Base-by-base conservation (phyloP, 192 early-diverging fungal species). In the Backusella luteola region DNA sequence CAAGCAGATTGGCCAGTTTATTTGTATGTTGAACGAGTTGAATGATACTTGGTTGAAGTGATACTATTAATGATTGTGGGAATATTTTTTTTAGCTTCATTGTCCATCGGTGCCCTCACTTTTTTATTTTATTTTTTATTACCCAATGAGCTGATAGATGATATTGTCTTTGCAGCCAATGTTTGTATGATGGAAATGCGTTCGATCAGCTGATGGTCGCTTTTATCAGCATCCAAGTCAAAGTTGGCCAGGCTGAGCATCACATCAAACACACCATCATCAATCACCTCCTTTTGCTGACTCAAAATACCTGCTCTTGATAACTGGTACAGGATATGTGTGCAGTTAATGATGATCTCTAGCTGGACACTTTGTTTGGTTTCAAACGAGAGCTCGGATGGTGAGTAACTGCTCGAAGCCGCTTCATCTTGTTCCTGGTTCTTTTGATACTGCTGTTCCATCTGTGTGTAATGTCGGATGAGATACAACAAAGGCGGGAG, bases 31-130 rank as follows among this genome's bases (percentile, higher is more conserved):
- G 74, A 44, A 85, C 73, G 1, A 78, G 75, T 44, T 89, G 84
- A 52, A 89, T 85, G 39, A 89, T 86, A 79, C 78, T 77, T 11
- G 84, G 78, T 63, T 89, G 88, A 69, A 85, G 85, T 26, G 85
- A 73, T 3, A 80, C 85, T 82, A 56, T 29, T 17, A 21, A 26
- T 63, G 4, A 23, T 14, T 8, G 34, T 15, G 68, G 35, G 19
- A 69, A 11, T 42, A 3, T 32, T 32, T 32, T 32, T 32, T 32
- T 41, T 38, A 23, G 8, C 0, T 36, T 23, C 11, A 3, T 32
- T 32, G 32, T 32, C 32, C 32, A 32, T 32, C 32, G 32, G 15
- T 73, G 23, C 34, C 44, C 17, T 3, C 14, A 42, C 21, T 44
- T 6, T 39, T 44, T 21, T 39, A 17, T 23, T 29, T 49, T 0